A percentile compares a stretch with the other conserved stretches of the same genome.
Evolutionary conservation across 2,329 filamentous ascomycete species (phyloP).

Genomic region (Apiospora aurea): DNA sequence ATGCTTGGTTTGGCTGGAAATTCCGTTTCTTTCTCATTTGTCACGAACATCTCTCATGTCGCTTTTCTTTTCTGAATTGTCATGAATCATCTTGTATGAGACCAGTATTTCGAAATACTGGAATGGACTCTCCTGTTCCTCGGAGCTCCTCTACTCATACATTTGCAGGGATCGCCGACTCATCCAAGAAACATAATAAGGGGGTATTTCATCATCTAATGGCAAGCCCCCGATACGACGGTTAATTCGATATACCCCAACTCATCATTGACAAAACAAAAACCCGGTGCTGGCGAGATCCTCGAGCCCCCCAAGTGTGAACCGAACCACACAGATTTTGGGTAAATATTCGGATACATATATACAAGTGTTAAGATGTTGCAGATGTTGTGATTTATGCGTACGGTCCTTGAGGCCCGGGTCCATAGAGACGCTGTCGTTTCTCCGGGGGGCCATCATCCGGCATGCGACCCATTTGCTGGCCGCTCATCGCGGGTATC

Average conservation of each 20-base stretch:
- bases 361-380: constrained; percentile 21
- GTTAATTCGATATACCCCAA: not conserved
- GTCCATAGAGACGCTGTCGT: constrained; percentile 27
- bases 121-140: not conserved
- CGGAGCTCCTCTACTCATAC: constrained; percentile 3
- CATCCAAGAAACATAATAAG: constrained; percentile 6
- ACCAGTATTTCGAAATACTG: constrained; percentile 10
- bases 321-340: not conserved
- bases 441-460: constrained; percentile 29
- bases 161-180: constrained; percentile 3
- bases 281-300: not conserved
- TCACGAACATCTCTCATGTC: not conserved
- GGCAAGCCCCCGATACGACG: not conserved
- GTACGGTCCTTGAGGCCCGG: constrained; percentile 20
- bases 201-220: constrained; percentile 25
- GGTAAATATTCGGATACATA: constrained; percentile 15
- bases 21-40: not conserved
- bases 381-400: constrained; percentile 1
- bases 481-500: constrained; percentile 44
- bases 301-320: not conserved
- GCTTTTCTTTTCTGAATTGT: not conserved
- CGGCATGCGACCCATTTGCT: constrained; percentile 22
- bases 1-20: not conserved
- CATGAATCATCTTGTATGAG: constrained; percentile 15
- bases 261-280: not conserved